Base-by-base conservation (phyloP, 768 basidiomycete genomes). In the Boletus sp. region DNA sequence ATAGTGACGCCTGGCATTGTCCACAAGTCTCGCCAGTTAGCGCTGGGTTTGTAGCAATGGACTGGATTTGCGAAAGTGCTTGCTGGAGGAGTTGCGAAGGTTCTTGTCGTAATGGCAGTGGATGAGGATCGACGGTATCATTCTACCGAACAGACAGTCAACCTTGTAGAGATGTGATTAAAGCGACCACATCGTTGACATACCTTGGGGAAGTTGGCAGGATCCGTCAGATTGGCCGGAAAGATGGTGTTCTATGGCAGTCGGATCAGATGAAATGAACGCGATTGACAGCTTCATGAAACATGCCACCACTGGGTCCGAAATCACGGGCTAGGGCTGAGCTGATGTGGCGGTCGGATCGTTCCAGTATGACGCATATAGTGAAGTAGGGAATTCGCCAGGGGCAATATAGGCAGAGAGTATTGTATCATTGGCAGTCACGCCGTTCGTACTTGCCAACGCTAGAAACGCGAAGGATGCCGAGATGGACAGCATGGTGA, bases 241-340 rank as follows among this genome's bases (percentile, higher is more conserved):
- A 83, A 89, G n/a, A 73, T 73, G 58, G 74, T 70, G 66, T 80
- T 76, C 84, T 86, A 55, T 32, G 45, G 38, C 10, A 25, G 48
- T 17, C 42, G 27, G 21, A 34, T 51, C 7, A 53, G 52, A 40
- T 38, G 19, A 42, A 34, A 48, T 34, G 9, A 40, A 39, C 35
- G 30, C 11, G 38, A 21, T 10, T 10, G 35, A 42, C 34, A 33
- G n/a, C 23, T 25, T 59, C 56, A 35, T 40, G 44, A 53, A 47
- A 64, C 72, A 40, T 44, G 87, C 87, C 40, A 78, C 76, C 37
- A 87, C 79, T 4, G 84, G 83, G 65, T 88, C 86, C 29, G 85
- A 81, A 39, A 89, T 77, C 29, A 88, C 77, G 1, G 87, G 87
- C 66, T 88, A 87, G 5, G 82, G 82, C 66, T 89, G 87, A 1